These are phyloP conservation scores for Bipolaris gigantea DNA, from an alignment of 2,329 filamentous ascomycete species.

Conservation along the genomic window DNA sequence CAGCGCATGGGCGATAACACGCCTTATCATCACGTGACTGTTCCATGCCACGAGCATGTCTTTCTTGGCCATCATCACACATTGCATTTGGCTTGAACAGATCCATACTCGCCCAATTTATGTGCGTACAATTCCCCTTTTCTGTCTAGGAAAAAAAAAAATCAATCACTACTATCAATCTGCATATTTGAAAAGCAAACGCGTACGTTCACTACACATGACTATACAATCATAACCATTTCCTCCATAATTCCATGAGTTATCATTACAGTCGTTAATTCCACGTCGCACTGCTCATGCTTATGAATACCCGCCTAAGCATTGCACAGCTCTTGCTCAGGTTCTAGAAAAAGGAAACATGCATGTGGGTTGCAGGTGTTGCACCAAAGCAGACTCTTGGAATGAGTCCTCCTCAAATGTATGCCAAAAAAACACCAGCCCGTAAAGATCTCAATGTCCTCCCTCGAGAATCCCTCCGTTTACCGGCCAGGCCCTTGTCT, in stretches of 20 bases:
- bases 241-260: constrained; percentile 4
- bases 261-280: constrained; percentile 16
- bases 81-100: neutral
- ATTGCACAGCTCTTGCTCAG: neutral
- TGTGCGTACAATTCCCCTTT: no score
- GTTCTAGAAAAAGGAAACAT: constrained; percentile 7
- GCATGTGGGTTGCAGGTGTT: neutral
- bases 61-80: neutral
- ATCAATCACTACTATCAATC: neutral
- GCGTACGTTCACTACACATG: constrained; percentile 37
- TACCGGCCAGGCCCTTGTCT: neutral
- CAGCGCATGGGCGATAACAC: constrained; percentile 10
- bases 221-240: constrained; percentile 21
- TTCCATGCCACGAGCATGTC: neutral
- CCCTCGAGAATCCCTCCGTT: neutral
- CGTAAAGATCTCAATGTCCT: neutral
- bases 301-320: neutral
- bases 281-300: neutral
- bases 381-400: constrained; percentile 4
- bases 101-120: no score
- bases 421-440: constrained; percentile 6
- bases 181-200: neutral
- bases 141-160: neutral
- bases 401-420: constrained; percentile 10
- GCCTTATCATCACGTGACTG: constrained; percentile 21